These are phyloP conservation scores for Akanthomyces uredinophilus DNA, from an alignment of 2,329 filamentous ascomycete species.

Conservation along the genomic window DNA sequence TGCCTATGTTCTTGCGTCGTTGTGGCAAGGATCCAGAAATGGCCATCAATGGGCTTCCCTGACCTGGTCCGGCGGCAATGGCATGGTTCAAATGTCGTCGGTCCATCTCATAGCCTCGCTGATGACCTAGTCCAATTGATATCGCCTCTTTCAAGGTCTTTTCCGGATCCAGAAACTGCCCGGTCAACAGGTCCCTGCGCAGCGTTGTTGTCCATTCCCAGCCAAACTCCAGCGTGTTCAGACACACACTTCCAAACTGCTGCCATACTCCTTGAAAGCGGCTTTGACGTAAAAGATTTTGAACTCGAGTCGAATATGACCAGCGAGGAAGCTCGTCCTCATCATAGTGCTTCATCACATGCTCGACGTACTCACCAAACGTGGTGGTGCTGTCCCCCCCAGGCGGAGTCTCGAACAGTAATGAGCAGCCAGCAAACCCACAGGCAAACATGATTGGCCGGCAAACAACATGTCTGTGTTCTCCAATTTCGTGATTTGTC, in stretches of 20 bases:
- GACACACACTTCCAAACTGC: background rate
- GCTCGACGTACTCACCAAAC: constrained; percentile 42
- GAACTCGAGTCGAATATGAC: constrained; percentile 40
- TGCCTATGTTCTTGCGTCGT: background rate
- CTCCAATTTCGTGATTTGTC: background rate
- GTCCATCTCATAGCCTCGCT: too few relatives aligned
- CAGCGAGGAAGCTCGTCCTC: constrained; percentile 37
- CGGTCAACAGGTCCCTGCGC: constrained; percentile 41
- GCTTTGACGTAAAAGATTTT: constrained; percentile 39
- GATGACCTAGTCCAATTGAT: background rate
- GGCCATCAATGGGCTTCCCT: background rate
- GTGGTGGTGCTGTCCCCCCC: constrained; percentile 34
- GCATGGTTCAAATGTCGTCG: too few relatives aligned
- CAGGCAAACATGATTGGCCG: constrained; percentile 45
- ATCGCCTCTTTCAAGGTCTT: constrained; percentile 36
- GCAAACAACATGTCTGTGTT: constrained; percentile 35
- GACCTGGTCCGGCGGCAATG: background rate
- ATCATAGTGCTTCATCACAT: constrained; percentile 44
- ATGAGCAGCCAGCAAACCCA: constrained; percentile 39
- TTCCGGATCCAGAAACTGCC: constrained; percentile 37
- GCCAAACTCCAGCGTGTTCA: constrained; percentile 31
- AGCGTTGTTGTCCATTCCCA: constrained; percentile 37
- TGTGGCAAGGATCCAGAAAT: background rate
- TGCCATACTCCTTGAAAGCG: background rate
- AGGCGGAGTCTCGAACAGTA: constrained; percentile 39